Evolutionary conservation across 208 protist species (phyloP).

Genomic region (Trypanosoma cruzi): DNA sequence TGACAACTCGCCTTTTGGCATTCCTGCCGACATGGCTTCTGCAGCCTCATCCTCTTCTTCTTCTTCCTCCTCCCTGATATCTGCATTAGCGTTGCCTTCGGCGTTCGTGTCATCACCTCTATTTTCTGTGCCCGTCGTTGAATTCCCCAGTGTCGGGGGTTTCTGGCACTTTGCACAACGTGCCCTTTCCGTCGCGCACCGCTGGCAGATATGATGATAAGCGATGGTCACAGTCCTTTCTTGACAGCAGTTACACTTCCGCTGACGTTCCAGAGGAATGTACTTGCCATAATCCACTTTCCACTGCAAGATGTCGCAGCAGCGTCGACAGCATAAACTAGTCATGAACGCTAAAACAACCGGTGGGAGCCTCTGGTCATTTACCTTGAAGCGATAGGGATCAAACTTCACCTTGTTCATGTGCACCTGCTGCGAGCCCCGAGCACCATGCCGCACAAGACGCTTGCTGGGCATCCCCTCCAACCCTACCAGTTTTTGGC

Average conservation of each 20-base stretch:
- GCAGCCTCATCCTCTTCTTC: conserved; percentile 20
- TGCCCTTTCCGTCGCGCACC: conserved; percentile 38
- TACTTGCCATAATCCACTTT: conserved; percentile 92
- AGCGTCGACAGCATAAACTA: conserved; percentile 79
- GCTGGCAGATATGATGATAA: conserved; percentile 87
- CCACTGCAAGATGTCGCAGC: conserved; percentile 90
- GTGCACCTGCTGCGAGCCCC: conserved; percentile 60
- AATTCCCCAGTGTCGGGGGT: conserved; percentile 13
- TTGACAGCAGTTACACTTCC: conserved; percentile 75
- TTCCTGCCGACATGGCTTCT: conserved; percentile 1
- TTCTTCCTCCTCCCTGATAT: not conserved
- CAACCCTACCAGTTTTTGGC: too few relatives aligned
- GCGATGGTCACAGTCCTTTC: conserved; percentile 56
- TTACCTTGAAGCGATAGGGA: conserved; percentile 75
- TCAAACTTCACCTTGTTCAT: conserved; percentile 79
- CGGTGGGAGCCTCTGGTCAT: conserved; percentile 59
- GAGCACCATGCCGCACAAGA: conserved; percentile 38
- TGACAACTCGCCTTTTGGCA: not conserved
- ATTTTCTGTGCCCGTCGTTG: not conserved
- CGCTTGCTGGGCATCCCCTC: conserved; percentile 38
- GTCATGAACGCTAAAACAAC: conserved; percentile 53
- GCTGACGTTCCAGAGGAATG: conserved; percentile 41
- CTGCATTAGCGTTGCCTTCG: not conserved
- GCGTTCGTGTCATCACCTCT: not conserved
- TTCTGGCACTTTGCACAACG: conserved; percentile 91